Conservation (phyloP, 768 basidiomycete species). For the Tylopilus balloui region DNA sequence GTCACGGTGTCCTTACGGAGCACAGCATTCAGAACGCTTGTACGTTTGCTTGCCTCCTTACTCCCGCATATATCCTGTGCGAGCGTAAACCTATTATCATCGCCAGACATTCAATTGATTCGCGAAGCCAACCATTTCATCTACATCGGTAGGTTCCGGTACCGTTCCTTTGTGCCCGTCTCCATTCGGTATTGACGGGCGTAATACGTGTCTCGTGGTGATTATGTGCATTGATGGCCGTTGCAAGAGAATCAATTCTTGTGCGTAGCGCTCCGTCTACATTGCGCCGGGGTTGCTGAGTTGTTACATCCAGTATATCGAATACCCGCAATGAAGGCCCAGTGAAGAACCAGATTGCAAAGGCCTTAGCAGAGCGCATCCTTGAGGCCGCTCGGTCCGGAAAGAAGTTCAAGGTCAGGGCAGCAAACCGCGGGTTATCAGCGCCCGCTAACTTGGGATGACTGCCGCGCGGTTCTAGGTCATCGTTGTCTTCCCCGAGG, state of each 20-base stretch:
- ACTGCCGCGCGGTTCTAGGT: conserved; percentile 44
- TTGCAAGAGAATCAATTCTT: conserved; percentile 78
- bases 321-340: conserved; percentile 57
- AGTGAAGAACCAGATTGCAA: conserved; percentile 80
- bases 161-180: background rate
- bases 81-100: background rate
- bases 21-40: conserved; percentile 92
- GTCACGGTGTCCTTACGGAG: conserved; percentile 86
- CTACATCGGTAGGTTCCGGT: conserved; percentile 73
- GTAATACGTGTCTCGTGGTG: conserved; percentile 11
- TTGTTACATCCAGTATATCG: conserved; percentile 57
- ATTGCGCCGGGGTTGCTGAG: conserved; percentile 1
- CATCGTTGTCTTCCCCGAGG: conserved; percentile 81
- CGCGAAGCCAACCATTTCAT: conserved; percentile 82
- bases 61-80: background rate
- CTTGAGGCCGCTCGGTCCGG: conserved; percentile 68
- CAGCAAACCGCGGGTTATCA: background rate
- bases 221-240: background rate
- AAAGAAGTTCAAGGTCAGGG: conserved; percentile 68
- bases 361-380: conserved; percentile 80
- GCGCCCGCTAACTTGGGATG: background rate
- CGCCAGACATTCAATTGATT: conserved; percentile 72
- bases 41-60: conserved; percentile 36
- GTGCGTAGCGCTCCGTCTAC: conserved; percentile 39
- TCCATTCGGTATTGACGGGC: conserved; percentile 7